Evolutionary conservation across 345 rosid genomes (phyloP), one percentile per base, ranked within the genome.

Genomic region (Gynandropsis gynandra): DNA sequence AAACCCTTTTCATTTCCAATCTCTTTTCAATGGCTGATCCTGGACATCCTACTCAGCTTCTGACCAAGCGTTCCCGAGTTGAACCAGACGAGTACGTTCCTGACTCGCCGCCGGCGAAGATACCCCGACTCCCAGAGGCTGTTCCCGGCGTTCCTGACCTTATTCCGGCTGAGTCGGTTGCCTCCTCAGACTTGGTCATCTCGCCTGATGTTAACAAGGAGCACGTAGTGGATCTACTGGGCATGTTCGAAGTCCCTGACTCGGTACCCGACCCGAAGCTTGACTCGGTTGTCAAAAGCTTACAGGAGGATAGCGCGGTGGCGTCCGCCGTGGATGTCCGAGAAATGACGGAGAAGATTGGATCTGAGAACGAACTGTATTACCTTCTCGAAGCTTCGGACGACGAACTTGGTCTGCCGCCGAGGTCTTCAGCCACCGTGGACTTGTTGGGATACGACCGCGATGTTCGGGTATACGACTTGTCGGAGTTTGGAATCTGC

Each of bases 311-410:
- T 8, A 33, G 7, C 10, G 10, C 10, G 36, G 7, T 11, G 36
- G 36, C 36, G 36, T 11, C 36, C 9, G 47, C 0, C 8, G 10
- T 7, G 36, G 10, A 11, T 7, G 70, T 38, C 1, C 34, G 38
- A 14, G 75, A 63, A 10, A 13, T 17, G 62, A 4, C 47, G n/a
- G 18, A 65, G 0, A 54, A n/a, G 8, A 11, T 12, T 7, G 67
- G 53, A 7, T 38, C 70, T n/a, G 67, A 35, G 67, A 62, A 65
- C 19, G 85, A 72, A 15, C 76, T 83, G 1, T 84, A 82, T 0
- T 80, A 70, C 56, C 79, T 80, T 9, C 58, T 76, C 9, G 82
- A 78, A 34, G 87, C 87, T n/a, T 80, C 92, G 3, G 87, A 76
- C 47, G 82, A 83, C 17, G 85, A 83, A 61, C 76, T 83, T 7